Base-by-base conservation (phyloP, 331 rosid species). In the Erythrophleum ivorense region DNA sequence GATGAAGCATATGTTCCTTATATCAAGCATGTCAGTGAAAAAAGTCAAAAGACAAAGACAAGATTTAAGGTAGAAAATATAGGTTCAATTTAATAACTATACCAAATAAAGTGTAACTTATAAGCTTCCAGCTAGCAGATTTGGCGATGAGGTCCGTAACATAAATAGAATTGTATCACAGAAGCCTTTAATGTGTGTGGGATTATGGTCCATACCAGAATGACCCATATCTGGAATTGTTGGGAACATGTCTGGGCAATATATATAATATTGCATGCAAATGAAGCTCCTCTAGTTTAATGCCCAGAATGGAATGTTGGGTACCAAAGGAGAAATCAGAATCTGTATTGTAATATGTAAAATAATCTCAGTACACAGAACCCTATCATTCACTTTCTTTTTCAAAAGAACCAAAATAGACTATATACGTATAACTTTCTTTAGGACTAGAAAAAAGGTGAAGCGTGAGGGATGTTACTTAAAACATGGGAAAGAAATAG, bases 241-340 rank as follows among this genome's bases (percentile, higher is more conserved):
- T 78, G 83, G 83, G 60, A 71, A 80, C 83, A 86, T 82, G 78
- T 85, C 78, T 34, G 58, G 73, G 66, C 49, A 5, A 16, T 19
- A 59, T 29, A 48, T 78, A 68, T 33, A 78, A 73, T 62, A 78
- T 67, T 70, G 78, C 75, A 77, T 72, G 78, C 48, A 58, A 36
- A 76, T 55, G 71, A 75, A n/a, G 76, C 41, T 18, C 74, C 76
- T 29, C 38, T 79, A 71, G 46, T 85, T 73, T 46, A 81, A 78
- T 76, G 66, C 81, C 74, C 3, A 71, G 64, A 80, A 52, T 80
- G 81, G 80, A 84, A 87, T 81, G 83, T 81, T 77, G 86, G 81
- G 83, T 40, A 85, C 81, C 49, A 74, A 74, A 83, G 64, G 83
- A 83, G 85, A 75, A 80, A 80, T 67, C 82, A 79, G 38, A 80